A percentile compares a stretch with the other conserved stretches of the same genome.
Conservation (phyloP, 306 rosid genomes). For the Acacia confusa region DNA sequence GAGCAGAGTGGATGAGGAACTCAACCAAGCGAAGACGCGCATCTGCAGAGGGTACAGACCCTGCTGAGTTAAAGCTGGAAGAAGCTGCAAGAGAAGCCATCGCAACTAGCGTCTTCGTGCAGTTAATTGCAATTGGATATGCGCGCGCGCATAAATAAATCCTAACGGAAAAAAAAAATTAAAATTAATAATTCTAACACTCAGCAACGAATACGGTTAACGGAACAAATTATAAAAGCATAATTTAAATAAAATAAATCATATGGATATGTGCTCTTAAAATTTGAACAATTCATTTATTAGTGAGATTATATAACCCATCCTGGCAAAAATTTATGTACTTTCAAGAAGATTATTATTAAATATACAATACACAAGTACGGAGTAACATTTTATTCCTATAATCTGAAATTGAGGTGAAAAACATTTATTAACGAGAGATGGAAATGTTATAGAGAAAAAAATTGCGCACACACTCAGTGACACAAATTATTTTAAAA, state of each 20-base stretch:
- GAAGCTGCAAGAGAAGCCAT: background rate
- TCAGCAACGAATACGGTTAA: too few species aligned
- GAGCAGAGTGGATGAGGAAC: conserved; percentile 68
- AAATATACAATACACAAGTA: too few species aligned
- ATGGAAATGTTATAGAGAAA: too few species aligned
- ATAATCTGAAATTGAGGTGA: background rate
- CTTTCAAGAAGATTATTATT: background rate
- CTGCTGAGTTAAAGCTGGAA: conserved; percentile 16
- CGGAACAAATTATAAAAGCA: too few species aligned
- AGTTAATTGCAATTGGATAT: too few species aligned
- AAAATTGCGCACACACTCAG: too few species aligned
- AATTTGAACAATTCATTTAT: background rate
- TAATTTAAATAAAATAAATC: too few species aligned
- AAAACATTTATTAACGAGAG: background rate
- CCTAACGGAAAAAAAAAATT: too few species aligned
- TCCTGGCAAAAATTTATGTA: background rate
- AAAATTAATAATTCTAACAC: too few species aligned
- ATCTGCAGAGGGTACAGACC: conserved; percentile 26
- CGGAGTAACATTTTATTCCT: background rate
- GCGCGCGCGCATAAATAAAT: too few species aligned
- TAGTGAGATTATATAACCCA: background rate
- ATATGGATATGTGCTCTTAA: too few species aligned
- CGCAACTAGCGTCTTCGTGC: too few species aligned
- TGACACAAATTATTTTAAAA: background rate
- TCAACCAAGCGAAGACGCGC: conserved; percentile 44